A percentile compares a stretch with the other conserved stretches of the same genome.
These are phyloP conservation scores for Nigrospora osmanthi DNA, from an alignment of 2,329 filamentous ascomycete species.

Conservation along the genomic window DNA sequence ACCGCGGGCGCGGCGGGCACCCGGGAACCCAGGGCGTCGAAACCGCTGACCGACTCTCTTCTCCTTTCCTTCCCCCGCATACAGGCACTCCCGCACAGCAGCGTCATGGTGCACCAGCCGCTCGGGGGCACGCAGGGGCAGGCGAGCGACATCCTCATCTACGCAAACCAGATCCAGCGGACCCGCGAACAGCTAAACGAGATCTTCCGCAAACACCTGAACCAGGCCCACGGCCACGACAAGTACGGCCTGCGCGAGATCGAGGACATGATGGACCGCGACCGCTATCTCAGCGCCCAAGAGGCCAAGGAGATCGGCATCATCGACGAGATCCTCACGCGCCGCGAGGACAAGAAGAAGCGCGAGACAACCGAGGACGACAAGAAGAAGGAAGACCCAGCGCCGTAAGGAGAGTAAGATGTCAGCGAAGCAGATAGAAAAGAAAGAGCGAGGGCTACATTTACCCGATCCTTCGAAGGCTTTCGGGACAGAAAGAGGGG, in stretches of 20 bases:
- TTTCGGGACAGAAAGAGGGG: too few relatives aligned
- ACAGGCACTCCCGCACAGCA: constrained; percentile 75
- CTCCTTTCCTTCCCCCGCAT: too few relatives aligned
- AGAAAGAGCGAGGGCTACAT: too few relatives aligned
- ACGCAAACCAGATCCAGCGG: constrained; percentile 91
- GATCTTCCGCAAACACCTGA: constrained; percentile 84
- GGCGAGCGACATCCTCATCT: constrained; percentile 83
- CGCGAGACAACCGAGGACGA: constrained; percentile 6
- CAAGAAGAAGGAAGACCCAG: constrained; percentile 5
- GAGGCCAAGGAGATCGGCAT: constrained; percentile 88
- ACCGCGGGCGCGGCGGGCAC: too few relatives aligned
- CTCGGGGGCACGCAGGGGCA: constrained; percentile 63
- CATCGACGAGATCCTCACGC: constrained; percentile 78
- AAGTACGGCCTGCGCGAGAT: constrained; percentile 76
- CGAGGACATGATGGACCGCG: constrained; percentile 92
- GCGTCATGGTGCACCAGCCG: constrained; percentile 97
- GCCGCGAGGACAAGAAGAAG: constrained; percentile 39
- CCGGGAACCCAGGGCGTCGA: too few relatives aligned
- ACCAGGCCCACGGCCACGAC: constrained; percentile 64
- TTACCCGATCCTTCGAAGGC: too few relatives aligned
- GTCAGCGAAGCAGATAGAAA: too few relatives aligned
- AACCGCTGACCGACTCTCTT: too few relatives aligned
- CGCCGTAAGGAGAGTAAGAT: too few relatives aligned
- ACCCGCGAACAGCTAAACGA: constrained; percentile 79
- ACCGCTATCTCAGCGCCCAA: constrained; percentile 84